Evolutionary conservation across 345 rosid species (phyloP), one percentile per base, ranked within the genome.

Genomic region (Lenwebbia sp.): DNA sequence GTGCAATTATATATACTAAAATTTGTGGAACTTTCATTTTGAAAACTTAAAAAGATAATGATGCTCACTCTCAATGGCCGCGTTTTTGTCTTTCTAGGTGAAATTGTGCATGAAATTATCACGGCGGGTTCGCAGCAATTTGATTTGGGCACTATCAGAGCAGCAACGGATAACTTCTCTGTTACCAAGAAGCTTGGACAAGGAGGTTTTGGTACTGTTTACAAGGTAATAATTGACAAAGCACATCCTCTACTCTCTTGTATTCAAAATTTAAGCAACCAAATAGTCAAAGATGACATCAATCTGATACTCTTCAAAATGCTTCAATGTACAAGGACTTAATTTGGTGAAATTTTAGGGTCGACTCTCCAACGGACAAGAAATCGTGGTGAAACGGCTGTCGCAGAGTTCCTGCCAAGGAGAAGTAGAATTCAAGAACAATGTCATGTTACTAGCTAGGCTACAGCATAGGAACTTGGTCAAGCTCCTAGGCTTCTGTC

Each of bases 381-480:
- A 88, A 19, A 40, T 92, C 17, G 92, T 89, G 0, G 92, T 90
- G 28, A 92, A 92, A 82, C 90, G 92, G 75, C 87, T 92, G 25
- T 88, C 91, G 0, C 50, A 10, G 50, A 84, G 28, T 85, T 91
- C 92, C 3, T 86, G 88, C 6, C 94, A 92, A 87, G 92, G 94
- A 25, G 90, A 87, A 37, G 1, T 7, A 25, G 92, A 92, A 82
- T 91, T 92, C 37, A 90, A 87, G 54, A 92, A 88, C n/a, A 92
- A 92, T 82, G 92, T 90, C 14, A 25, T 82, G 2, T 25, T 91
- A 40, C 70, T 92, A 17, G 94, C 94, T 25, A 89, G 78, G 86
- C 94, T 92, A 58, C 92, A 90, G 54, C 94, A 92, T 60, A 33
- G 91, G 37, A 92, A 92, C 62, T 82, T 92, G 10, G 90, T 88